Evolutionary conservation across 2,329 filamentous ascomycete genomes (phyloP), one percentile per base, ranked within the genome.

Genomic region (Colletotrichum chrysophilum): DNA sequence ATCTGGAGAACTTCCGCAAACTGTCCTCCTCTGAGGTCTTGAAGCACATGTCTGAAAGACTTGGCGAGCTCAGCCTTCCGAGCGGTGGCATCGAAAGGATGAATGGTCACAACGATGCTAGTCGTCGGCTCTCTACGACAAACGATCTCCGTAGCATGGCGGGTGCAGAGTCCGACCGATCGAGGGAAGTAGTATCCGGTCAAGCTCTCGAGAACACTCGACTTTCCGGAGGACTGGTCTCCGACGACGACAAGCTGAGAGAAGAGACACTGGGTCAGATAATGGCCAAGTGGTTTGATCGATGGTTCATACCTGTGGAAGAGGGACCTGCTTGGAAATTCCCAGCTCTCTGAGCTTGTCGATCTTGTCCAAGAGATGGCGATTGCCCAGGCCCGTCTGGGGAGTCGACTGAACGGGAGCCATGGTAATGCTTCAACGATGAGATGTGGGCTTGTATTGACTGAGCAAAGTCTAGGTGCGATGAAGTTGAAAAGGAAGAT

Each of bases 141-240:
- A 5, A 83, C 86, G 38, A 89, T 89, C 78, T 89, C 86, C 0
- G 89, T 90, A 0, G 85, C 88, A 60, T 89, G 88, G 0, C 88
- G 84, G 0, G 89, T 90, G 61, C 89, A 89, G 2, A 89, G 84
- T 1, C 83, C 86, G 0, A 83, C 82, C 1, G 79, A 83, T 2
- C 86, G 84, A 6, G 88, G 88, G 52, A 90, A 89, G 0, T 85
- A 84, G 38, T 90, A 87, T 0, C 86, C 87, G 0, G 88, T 90
- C 36, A 90, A 76, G 21, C 85, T 96, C 82, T 97, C 94, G 34
- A 97, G 87, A 21, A 97, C 93, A 2, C 94, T 96, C 83, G 93
- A 95, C 87, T 97, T 97, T 80, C 95, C 95, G 58, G 94, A 95
- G 0, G 94, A 96, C 81, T 97, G 95, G 79, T 95, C 95, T 76